Percentiles rank a stretch among this genome's conserved stretches.
phyloP scores from a whole-genome alignment of 331 rosid genomes.

The Saraca asoca region DNA sequence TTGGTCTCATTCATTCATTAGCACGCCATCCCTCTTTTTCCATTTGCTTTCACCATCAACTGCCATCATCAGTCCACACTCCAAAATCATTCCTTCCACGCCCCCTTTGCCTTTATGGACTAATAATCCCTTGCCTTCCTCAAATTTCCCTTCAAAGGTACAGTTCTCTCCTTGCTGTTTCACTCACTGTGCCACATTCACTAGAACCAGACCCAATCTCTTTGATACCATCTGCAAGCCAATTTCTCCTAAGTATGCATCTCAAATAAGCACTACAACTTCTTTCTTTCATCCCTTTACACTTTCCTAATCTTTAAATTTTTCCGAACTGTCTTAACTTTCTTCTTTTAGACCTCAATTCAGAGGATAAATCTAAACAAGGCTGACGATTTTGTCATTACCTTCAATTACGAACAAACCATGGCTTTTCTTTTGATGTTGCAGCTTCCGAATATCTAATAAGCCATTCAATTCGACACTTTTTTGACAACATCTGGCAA shows the following conservation, averaged over 20 bases:
- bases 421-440: conserved; percentile 34
- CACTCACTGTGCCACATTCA: conserved; percentile 29
- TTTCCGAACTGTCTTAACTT: conserved; percentile 28
- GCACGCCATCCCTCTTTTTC: conserved; percentile 63
- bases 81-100: conserved; percentile 68
- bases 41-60: conserved; percentile 50
- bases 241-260: conserved; percentile 35
- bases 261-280: conserved; percentile 38
- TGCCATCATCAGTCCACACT: conserved; percentile 76
- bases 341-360: conserved; percentile 36
- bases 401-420: conserved; percentile 15
- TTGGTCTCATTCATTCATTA: conserved; percentile 45
- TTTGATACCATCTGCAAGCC: conserved; percentile 39
- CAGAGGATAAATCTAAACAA: background rate
- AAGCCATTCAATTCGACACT: conserved; percentile 3
- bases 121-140: conserved; percentile 13
- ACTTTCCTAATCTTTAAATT: conserved; percentile 40
- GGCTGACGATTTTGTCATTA: conserved; percentile 17
- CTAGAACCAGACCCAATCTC: conserved; percentile 36
- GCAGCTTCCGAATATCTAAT: conserved; percentile 13
- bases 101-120: conserved; percentile 33
- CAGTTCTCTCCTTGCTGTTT: conserved; percentile 17
- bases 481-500: background rate
- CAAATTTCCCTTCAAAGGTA: conserved; percentile 30
- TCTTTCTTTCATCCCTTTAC: conserved; percentile 39